Evolutionary conservation across 2,329 filamentous ascomycete genomes (phyloP), one percentile per base, ranked within the genome.

Genomic region (Phialemoniopsis sp.): DNA sequence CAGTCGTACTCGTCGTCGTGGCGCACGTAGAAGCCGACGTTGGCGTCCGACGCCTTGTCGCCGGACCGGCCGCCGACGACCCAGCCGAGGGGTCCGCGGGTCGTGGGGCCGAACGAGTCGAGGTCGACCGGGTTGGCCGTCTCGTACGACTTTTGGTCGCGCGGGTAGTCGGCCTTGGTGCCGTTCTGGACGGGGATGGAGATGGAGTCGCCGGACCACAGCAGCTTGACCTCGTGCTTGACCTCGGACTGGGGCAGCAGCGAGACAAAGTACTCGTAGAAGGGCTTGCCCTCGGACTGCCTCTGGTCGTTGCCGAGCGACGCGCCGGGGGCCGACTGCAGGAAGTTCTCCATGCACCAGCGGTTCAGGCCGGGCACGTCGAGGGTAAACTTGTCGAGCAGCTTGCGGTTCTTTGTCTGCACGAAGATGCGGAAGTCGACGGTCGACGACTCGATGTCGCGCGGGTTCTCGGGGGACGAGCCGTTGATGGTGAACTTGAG

Each of bases 21-120:
- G 12, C 59, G 50, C 5, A 66, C 60, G 50, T 64, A 73, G 44
- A 67, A 58, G 7, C 63, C 63, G 28, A 63, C 53, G 42, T 67
- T 67, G 16, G 51, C 54, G 48, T 66, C 56, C 1, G 53, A 49
- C 1, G 56, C 58, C 41, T 66, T 67, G 40, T 67, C 64, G 3
- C 63, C 63, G 0, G 60, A 64, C 4, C 62, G 55, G 5, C 52
- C 62, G 15, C 57, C 58, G 3, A 59, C 61, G 4, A 66, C 47
- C 42, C 49, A 56, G 13, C 60, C 62, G 8, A 66, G 39, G 0
- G 51, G 48, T 15, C 30, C 36, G 14, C 46, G 43, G 8, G 46
- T 48, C 13, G 52, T 55, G 2, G 42, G 47, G 6, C 55, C 52
- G 37, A 51, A 53, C 32, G 21, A 46, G 42, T 39, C 37, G 29